These are phyloP conservation scores for Lolium multiflorum DNA, from an alignment of 176 grass and related monocot genomes.

Conservation along the genomic window DNA sequence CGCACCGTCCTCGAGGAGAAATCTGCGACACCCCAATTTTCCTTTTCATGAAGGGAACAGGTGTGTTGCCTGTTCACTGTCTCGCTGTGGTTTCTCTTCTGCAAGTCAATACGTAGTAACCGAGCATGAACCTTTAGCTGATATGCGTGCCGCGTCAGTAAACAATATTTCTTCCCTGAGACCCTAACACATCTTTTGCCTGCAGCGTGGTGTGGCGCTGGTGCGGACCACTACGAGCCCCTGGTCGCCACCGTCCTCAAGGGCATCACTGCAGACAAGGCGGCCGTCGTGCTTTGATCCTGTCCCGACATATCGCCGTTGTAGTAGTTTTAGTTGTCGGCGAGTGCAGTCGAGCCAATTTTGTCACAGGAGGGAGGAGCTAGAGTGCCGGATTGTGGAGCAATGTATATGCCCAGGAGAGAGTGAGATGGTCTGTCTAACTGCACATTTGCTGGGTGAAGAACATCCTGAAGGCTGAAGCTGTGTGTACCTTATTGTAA, in stretches of 20 bases:
- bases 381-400: conserved; percentile 51
- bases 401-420: conserved; percentile 53
- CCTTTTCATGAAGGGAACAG: conserved; percentile 99
- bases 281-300: conserved; percentile 81
- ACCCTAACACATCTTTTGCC: conserved; percentile 13
- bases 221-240: conserved; percentile 94
- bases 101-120: neutral
- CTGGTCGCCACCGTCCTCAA: conserved; percentile 73
- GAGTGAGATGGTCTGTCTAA: conserved; percentile 44
- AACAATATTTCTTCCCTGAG: neutral
- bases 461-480: conserved; percentile 36
- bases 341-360: conserved; percentile 50
- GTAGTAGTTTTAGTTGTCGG: conserved; percentile 40
- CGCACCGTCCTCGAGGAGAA: conserved; percentile 79
- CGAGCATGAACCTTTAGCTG: neutral
- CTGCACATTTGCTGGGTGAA: conserved; percentile 46
- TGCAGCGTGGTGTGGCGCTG: conserved; percentile 97
- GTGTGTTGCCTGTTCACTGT: conserved; percentile 38
- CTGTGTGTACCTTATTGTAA: conserved; percentile 28
- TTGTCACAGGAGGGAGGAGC: conserved; percentile 39
- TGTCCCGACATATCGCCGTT: neutral
- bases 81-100: neutral
- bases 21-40: conserved; percentile 82
- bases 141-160: too few species aligned
- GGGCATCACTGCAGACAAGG: conserved; percentile 83